Conservation (phyloP, 2,329 filamentous ascomycete species). For the Colletotrichum tropicicola region DNA sequence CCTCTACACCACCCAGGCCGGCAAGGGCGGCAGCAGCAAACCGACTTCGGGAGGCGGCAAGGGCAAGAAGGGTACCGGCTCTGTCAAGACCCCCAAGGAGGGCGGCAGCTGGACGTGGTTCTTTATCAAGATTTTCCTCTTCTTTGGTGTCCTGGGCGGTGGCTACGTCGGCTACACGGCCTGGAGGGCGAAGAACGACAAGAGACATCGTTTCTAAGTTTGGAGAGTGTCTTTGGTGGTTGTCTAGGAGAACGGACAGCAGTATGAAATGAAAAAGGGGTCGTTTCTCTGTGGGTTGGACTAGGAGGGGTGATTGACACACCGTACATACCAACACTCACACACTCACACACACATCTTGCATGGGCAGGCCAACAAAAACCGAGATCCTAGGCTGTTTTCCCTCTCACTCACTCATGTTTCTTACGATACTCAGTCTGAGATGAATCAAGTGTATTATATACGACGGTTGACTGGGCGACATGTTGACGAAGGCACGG, state of each 20-base stretch:
- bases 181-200: conserved; percentile 75
- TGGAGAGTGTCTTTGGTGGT: background rate
- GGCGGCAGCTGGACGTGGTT: conserved; percentile 68
- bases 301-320: background rate
- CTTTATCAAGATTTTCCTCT: conserved; percentile 84
- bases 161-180: conserved; percentile 87
- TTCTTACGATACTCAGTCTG: conserved; percentile 21
- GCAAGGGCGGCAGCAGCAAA: conserved; percentile 40
- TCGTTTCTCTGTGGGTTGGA: background rate
- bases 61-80: conserved; percentile 35
- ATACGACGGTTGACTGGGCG: conserved; percentile 9
- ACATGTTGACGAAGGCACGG: background rate
- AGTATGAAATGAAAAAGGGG: background rate
- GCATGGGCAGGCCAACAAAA: conserved; percentile 15
- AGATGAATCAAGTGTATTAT: conserved; percentile 28
- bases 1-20: conserved; percentile 72
- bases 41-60: conserved; percentile 38
- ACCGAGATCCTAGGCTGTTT: conserved; percentile 1
- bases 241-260: background rate
- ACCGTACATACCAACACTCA: conserved; percentile 26
- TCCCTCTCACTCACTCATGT: conserved; percentile 6
- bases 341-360: background rate
- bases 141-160: conserved; percentile 75
- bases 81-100: conserved; percentile 52
- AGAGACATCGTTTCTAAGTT: conserved; percentile 64